Percentiles rank a stretch among this genome's conserved stretches.
Evolutionary conservation across 2,329 filamentous ascomycete genomes (phyloP).

Genomic region (Claviceps humidiphila): DNA sequence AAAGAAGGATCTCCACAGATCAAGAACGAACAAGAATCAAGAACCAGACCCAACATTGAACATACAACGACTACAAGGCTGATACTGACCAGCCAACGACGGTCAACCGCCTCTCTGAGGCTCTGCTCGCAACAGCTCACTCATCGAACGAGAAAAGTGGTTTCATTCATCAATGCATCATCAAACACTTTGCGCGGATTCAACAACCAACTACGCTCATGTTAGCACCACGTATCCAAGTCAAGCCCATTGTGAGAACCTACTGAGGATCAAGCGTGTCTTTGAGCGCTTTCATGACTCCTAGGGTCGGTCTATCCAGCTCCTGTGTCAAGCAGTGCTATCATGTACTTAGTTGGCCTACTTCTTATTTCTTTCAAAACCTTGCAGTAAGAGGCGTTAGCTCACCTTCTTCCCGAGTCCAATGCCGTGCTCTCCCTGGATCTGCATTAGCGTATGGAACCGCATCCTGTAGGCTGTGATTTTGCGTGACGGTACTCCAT

Average conservation of each 20-base stretch:
- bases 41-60: too few species aligned
- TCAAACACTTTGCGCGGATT: conserved; percentile 61
- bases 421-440: conserved; percentile 52
- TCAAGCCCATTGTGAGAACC: conserved; percentile 1
- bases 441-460: not conserved
- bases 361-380: not conserved
- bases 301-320: conserved; percentile 47
- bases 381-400: conserved; percentile 4
- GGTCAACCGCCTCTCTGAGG: too few species aligned
- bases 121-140: too few species aligned
- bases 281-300: conserved; percentile 55
- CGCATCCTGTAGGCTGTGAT: not conserved
- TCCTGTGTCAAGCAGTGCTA: conserved; percentile 45
- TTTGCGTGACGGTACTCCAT: not conserved
- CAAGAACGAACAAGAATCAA: too few species aligned
- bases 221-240: not conserved
- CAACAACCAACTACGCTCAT: conserved; percentile 42
- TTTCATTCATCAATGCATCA: conserved; percentile 8
- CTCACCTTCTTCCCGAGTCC: conserved; percentile 58
- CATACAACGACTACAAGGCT: too few species aligned
- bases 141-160: not conserved
- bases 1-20: too few species aligned
- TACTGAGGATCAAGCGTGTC: conserved; percentile 44
- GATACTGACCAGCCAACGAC: too few species aligned
- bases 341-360: not conserved